Evolutionary conservation across 768 basidiomycete species (phyloP), one percentile per base, ranked within the genome.

Genomic region (Panaeolus papilionaceus): DNA sequence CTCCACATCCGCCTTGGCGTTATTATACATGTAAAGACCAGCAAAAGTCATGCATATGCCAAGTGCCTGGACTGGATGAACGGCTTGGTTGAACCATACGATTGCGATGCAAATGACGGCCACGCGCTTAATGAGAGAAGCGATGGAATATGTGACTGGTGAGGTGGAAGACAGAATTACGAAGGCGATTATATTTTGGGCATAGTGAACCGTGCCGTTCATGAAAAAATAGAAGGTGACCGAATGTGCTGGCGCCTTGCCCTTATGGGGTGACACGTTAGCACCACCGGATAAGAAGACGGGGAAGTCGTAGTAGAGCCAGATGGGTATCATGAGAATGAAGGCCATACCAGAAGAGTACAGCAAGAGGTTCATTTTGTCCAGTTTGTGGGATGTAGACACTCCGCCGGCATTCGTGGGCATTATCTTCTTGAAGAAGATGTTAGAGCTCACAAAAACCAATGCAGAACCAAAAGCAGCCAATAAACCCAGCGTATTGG

Each of bases 361-460:
- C 72, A 98, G 87, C 28, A 99, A 83, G 10, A 99, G 84, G 79
- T 99, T 99, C 73, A 99, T 87, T 83, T 99, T 99, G 85, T 99
- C 98, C 39, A 99, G 86, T 79, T 95, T 95, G 76, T 92, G 92
- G 3, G 86, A 79, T 1, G 83, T 79, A 20, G 79, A 71, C 38
- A 74, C 67, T 38, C 81, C 79, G 23, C 82, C 80, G 4, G 80
- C 74, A 64, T 84, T 84, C 8, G 86, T 84, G 2, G 98, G 98
- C 87, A 99, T 92, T 70, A 99, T 90, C 83, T 97, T 99, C 81
- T 99, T 99, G 87, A 97, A 98, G 79, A 96, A 98, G 73, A 99
- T 99, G 79, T 99, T 99, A 70, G 95, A 96, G 72, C 92, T 92
- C 69, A 99, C 98, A 77, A 99, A 99, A 71, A 99, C 90, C 67